These are phyloP conservation scores for Geosmithia putterillii DNA, from an alignment of 2,329 filamentous ascomycete genomes.

Conservation along the genomic window DNA sequence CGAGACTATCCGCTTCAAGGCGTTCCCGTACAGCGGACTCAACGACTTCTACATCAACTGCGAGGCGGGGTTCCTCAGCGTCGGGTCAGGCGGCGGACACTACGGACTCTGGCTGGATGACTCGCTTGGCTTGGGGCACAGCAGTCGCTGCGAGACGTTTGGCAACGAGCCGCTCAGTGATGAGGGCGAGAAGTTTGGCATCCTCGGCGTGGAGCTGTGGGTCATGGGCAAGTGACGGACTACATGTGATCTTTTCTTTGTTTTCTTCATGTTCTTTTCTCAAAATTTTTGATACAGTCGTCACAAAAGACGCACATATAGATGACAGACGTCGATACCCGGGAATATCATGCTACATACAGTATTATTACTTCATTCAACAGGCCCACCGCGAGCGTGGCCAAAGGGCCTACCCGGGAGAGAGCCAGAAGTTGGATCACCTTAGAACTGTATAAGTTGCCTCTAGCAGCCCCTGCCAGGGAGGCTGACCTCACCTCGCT, in stretches of 20 bases:
- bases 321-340: too few relatives aligned
- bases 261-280: neutral
- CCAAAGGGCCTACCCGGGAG: too few relatives aligned
- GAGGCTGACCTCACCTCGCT: too few relatives aligned
- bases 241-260: neutral
- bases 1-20: conserved; percentile 84
- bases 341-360: too few relatives aligned
- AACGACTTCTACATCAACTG: conserved; percentile 98
- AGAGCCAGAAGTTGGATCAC: too few relatives aligned
- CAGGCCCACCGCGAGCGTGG: too few relatives aligned
- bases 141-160: conserved; percentile 77
- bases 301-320: too few relatives aligned
- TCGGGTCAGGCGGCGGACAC: conserved; percentile 79
- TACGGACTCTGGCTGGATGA: conserved; percentile 93
- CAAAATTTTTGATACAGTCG: neutral
- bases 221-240: conserved; percentile 51
- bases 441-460: too few relatives aligned
- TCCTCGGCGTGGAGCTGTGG: conserved; percentile 89
- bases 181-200: conserved; percentile 81
- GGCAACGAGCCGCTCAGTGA: conserved; percentile 91
- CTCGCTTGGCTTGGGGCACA: conserved; percentile 71
- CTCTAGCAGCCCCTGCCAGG: too few relatives aligned
- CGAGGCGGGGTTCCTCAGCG: conserved; percentile 69
- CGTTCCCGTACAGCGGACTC: conserved; percentile 88
- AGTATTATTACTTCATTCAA: too few relatives aligned